Base-by-base conservation (phyloP, 176 grass and related monocot genomes). In the Urochloa ruziziensis region DNA sequence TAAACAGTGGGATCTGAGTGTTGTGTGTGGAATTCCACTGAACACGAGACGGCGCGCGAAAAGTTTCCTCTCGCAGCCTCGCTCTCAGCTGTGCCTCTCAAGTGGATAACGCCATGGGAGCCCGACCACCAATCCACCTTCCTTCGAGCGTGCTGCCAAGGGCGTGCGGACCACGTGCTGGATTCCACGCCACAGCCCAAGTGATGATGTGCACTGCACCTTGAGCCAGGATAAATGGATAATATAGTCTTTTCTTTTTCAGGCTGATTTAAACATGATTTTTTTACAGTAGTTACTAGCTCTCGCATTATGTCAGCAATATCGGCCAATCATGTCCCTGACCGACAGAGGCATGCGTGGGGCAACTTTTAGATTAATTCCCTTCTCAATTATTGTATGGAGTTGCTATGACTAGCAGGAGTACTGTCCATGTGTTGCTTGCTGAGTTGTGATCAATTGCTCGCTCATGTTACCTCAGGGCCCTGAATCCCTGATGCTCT, bases 161-260 rank as follows among this genome's bases (percentile, higher is more conserved):
- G 54, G 52, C 28, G 39, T 74, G 70, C 63, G 28, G 63, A 70
- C 77, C 83, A 79, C 64, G 28, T 62, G 83, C 14, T 19, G 15
- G 65, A 71, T 79, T 78, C 62, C 39, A 37, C 21, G 49, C 19
- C 19, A 42, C 25, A 40, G 52, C 21, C 67, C 13, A n/a, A n/a
- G n/a, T n/a, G n/a, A n/a, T n/a, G n/a, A n/a, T n/a, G n/a, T n/a
- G n/a, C n/a, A n/a, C n/a, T n/a, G n/a, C n/a, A n/a, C 23, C 49
- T 19, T 24, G 62, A 16, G 13, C 62, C 1, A 18, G 14, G 16
- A 9, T 34, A n/a, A n/a, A n/a, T n/a, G n/a, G n/a, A n/a, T n/a
- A n/a, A n/a, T n/a, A n/a, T n/a, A n/a, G n/a, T 4, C 4, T 47
- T 47, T 47, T 49, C 11, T 39, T 24, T 21, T 18, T 65, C 5